phyloP scores from a whole-genome alignment of 2,329 filamentous ascomycete genomes.

The Botrytis medusae region DNA sequence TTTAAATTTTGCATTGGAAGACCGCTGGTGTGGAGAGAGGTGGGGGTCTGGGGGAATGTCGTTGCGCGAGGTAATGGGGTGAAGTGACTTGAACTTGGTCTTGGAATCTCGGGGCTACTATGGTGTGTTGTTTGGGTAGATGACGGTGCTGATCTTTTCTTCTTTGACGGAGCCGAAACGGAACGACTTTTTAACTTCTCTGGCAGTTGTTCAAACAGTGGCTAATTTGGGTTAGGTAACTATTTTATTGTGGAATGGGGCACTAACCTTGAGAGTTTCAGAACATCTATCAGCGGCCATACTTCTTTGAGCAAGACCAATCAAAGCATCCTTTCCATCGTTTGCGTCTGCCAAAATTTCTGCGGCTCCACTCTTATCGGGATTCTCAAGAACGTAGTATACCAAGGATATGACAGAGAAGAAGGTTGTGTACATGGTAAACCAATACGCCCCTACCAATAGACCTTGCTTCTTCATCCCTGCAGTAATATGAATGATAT shows the following conservation, averaged over 20 bases:
- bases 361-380: conserved; percentile 68
- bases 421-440: conserved; percentile 80
- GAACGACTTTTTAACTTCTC: conserved; percentile 61
- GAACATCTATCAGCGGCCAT: conserved; percentile 88
- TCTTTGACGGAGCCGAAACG: conserved; percentile 45
- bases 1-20: conserved; percentile 26
- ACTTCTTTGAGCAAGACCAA: conserved; percentile 76
- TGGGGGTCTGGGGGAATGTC: conserved; percentile 36
- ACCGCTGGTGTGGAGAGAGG: conserved; percentile 31
- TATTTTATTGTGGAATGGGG: not conserved
- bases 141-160: conserved; percentile 57
- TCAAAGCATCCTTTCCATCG: conserved; percentile 80
- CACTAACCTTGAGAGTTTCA: conserved; percentile 68
- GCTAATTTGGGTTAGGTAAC: conserved; percentile 48
- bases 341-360: conserved; percentile 84
- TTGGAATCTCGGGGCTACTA: conserved; percentile 29
- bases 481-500: conserved; percentile 77
- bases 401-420: conserved; percentile 77
- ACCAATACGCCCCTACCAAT: conserved; percentile 83
- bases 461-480: conserved; percentile 74
- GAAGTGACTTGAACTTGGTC: conserved; percentile 20
- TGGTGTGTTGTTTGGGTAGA: conserved; percentile 41
- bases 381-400: conserved; percentile 79
- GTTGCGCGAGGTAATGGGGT: conserved; percentile 29
- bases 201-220: conserved; percentile 80